Base-by-base conservation (phyloP, 345 rosid species). In the Linum lewisii region DNA sequence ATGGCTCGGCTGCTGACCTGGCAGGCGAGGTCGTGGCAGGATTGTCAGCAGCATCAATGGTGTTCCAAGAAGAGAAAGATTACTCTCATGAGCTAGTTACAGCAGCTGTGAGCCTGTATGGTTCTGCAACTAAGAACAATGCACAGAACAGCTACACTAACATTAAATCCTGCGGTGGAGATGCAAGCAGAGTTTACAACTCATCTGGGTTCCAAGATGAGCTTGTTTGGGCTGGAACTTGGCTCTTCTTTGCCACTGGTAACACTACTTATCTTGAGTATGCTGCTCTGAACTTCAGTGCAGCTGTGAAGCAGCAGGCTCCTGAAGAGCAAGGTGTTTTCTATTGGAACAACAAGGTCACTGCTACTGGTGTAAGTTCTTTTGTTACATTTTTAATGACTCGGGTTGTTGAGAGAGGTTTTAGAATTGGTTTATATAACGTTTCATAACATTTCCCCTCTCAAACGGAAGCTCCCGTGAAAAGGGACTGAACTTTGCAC, bases 301-400 rank as follows among this genome's bases (percentile, higher is more conserved):
- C 58, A 25, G 85, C 91, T 7, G 66, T 42, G 4, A 29, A 19
- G 69, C 56, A 32, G 77, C 69, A 60, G 81, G 80, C 63, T n/a
- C 45, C 21, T 11, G 14, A 9, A 2, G 85, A 82, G 15, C 63
- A 65, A 69, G 81, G 79, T 24, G 52, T 73, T 51, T 80, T 82
- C 70, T 72, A 64, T 61, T 85, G 91, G 91, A 79, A 82, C 74
- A 85, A 75, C 73, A 85, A 82, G 73, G 65, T 80, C 29, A 62
- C 73, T 5, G 80, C 84, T 34, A 77, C n/a, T 23, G 69, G 59
- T 69, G 90, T 84, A 78, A 72, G 14, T 21, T 60, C 32, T n/a
- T 42, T 20, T 53, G 36, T 6, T 23, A 11, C 4, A 29, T 26
- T 26, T 26, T 26, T 26, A 26, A 2, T 26, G 6, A 26, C 6